phyloP scores from a whole-genome alignment of 164 flowering plant genomes.

The Vitis cinerea region DNA sequence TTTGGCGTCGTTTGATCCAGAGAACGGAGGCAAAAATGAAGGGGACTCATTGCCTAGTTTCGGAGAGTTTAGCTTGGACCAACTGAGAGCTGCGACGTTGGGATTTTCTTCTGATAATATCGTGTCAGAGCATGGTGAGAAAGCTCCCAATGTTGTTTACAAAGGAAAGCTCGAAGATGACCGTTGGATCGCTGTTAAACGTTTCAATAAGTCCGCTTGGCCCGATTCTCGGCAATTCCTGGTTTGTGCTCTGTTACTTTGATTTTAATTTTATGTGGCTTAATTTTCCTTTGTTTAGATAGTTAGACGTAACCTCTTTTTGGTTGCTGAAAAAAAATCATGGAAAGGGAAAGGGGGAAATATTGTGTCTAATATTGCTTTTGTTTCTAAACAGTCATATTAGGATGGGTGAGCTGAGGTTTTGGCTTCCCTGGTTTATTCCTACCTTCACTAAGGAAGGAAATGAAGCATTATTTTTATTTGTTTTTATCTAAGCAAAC shows the following conservation, averaged over 20 bases:
- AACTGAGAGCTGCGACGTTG: constrained; percentile 38
- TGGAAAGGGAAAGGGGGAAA: no score
- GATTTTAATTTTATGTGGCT: not conserved
- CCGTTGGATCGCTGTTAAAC: constrained; percentile 46
- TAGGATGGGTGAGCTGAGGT: not conserved
- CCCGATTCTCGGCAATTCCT: constrained; percentile 56
- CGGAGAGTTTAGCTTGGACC: constrained; percentile 36
- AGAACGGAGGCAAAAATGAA: constrained; percentile 46
- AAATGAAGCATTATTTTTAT: no score
- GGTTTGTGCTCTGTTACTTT: constrained; percentile 22
- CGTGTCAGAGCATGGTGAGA: constrained; percentile 62
- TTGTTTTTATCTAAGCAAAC: not conserved
- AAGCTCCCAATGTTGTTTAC: constrained; percentile 55
- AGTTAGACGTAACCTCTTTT: not conserved
- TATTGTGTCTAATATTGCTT: no score
- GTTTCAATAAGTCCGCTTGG: constrained; percentile 58
- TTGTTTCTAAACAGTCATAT: no score
- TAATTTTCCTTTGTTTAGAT: not conserved
- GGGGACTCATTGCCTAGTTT: constrained; percentile 34
- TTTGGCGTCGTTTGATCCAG: constrained; percentile 19
- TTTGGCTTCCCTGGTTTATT: not conserved
- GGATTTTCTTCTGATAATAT: constrained; percentile 44
- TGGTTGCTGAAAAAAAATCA: no score
- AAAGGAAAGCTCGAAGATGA: constrained; percentile 39
- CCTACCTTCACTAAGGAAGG: no score